phyloP scores from a whole-genome alignment of 2,329 filamentous ascomycete genomes.

The Neofusicoccum sp. region DNA sequence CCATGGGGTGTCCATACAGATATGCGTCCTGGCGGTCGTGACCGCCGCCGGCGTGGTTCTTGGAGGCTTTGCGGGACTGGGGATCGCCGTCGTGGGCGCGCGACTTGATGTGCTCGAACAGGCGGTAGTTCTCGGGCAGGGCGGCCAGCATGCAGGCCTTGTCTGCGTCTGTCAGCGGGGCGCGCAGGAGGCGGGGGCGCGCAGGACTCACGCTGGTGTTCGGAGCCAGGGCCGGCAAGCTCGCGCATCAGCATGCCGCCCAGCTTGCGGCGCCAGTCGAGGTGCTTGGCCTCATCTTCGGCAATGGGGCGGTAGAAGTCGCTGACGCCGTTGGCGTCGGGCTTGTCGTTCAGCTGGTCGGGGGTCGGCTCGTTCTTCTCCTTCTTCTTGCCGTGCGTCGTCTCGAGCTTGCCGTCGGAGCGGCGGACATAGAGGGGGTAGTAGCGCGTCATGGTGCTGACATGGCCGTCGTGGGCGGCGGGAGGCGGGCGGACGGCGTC shows the following conservation, averaged over 20 bases:
- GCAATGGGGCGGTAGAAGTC: slow-evolving; percentile 56
- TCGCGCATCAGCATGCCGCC: slow-evolving; percentile 58
- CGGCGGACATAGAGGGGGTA: slow-evolving; percentile 48
- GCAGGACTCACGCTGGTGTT: slow-evolving; percentile 28
- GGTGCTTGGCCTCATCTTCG: slow-evolving; percentile 51
- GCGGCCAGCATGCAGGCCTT: slow-evolving; percentile 51
- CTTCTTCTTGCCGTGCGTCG: slow-evolving; percentile 49
- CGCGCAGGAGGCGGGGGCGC: not conserved
- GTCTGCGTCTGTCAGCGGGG: slow-evolving; percentile 19
- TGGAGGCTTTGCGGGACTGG: slow-evolving; percentile 42
- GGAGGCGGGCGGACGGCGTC: not conserved
- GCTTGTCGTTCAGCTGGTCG: slow-evolving; percentile 52
- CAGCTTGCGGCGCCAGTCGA: slow-evolving; percentile 59
- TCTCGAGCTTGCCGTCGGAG: slow-evolving; percentile 50
- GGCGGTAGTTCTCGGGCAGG: slow-evolving; percentile 56
- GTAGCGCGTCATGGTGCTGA: slow-evolving; percentile 43
- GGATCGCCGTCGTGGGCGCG: slow-evolving; percentile 44
- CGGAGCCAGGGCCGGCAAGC: slow-evolving; percentile 40
- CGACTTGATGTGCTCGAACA: slow-evolving; percentile 60
- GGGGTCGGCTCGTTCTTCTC: slow-evolving; percentile 52
- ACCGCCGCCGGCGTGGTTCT: slow-evolving; percentile 50
- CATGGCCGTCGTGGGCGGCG: not conserved
- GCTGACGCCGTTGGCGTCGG: slow-evolving; percentile 52
- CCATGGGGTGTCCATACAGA: slow-evolving; percentile 59
- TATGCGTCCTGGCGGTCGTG: slow-evolving; percentile 60